Conservation (phyloP, 2,329 filamentous ascomycete species). For the Exserohilum rostratum region DNA sequence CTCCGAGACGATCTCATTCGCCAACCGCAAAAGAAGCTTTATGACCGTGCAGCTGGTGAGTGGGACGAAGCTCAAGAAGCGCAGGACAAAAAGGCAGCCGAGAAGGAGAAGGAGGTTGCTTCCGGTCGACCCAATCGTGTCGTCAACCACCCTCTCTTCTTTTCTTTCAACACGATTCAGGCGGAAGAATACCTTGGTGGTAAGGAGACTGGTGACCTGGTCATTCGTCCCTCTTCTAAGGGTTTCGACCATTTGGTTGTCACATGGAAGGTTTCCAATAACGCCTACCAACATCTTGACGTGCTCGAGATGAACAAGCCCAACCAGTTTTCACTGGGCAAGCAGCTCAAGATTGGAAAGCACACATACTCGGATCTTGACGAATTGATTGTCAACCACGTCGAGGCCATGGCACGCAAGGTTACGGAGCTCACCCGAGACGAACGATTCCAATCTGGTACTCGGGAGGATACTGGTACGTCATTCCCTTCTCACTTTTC, state of each 20-base stretch:
- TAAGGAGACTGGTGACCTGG: slow-evolving; percentile 83
- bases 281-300: slow-evolving; percentile 97
- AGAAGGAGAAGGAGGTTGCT: slow-evolving; percentile 83
- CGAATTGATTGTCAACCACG: slow-evolving; percentile 94
- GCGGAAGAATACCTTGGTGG: slow-evolving; percentile 92
- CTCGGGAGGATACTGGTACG: slow-evolving; percentile 83
- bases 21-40: slow-evolving; percentile 53
- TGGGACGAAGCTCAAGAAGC: slow-evolving; percentile 88
- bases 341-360: slow-evolving; percentile 83
- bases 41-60: slow-evolving; percentile 76
- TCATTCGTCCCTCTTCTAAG: slow-evolving; percentile 94
- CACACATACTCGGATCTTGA: slow-evolving; percentile 95
- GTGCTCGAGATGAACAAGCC: slow-evolving; percentile 97
- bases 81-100: slow-evolving; percentile 75
- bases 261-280: slow-evolving; percentile 97
- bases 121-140: slow-evolving; percentile 89
- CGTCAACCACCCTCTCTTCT: slow-evolving; percentile 97
- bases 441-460: slow-evolving; percentile 89
- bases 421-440: slow-evolving; percentile 94
- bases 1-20: slow-evolving; percentile 81
- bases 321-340: slow-evolving; percentile 92
- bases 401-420: slow-evolving; percentile 97
- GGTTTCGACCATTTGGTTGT: slow-evolving; percentile 93
- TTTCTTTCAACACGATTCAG: slow-evolving; percentile 87
- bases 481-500: slow-evolving; percentile 22